phyloP scores from a whole-genome alignment of 805 yeast genomes.

The Saturnispora gosingensis region DNA sequence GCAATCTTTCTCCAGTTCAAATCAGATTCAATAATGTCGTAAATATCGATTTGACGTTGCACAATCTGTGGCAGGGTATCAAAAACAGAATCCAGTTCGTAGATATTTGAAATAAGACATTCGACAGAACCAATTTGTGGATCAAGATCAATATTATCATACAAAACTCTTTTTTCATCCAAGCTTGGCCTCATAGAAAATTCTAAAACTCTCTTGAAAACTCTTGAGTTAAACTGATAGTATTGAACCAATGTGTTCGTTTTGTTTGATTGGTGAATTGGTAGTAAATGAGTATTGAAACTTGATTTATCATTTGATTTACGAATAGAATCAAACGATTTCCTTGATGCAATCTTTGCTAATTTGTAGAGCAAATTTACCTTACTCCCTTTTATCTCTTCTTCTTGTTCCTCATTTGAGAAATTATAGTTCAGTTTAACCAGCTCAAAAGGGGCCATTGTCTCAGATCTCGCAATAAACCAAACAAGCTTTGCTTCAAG shows the following conservation, averaged over 20 bases:
- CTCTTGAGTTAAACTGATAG: constrained; percentile 10
- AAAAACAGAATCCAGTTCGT: constrained; percentile 23
- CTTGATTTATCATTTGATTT: constrained; percentile 2
- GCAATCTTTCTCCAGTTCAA: constrained; percentile 44
- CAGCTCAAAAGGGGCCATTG: neutral
- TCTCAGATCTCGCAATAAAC: constrained; percentile 1
- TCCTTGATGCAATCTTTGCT: constrained; percentile 5
- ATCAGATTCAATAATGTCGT: constrained; percentile 35
- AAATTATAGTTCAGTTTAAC: neutral
- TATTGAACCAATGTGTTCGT: neutral
- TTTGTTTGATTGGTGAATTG: constrained; percentile 5
- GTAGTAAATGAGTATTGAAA: neutral
- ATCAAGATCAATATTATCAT: constrained; percentile 20
- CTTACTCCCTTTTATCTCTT: neutral
- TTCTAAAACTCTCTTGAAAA: neutral
- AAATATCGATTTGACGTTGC: constrained; percentile 16
- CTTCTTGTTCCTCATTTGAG: neutral
- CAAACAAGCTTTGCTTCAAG: constrained; percentile 34
- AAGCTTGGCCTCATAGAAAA: neutral
- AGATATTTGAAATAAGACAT: constrained; percentile 35
- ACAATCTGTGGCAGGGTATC: neutral
- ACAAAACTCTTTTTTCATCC: neutral
- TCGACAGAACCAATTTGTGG: constrained; percentile 31
- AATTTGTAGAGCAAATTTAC: constrained; percentile 3
- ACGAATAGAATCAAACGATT: constrained; percentile 3